phyloP scores from a whole-genome alignment of 1,284 basidiomycete genomes.

The Vanrija sp. region DNA sequence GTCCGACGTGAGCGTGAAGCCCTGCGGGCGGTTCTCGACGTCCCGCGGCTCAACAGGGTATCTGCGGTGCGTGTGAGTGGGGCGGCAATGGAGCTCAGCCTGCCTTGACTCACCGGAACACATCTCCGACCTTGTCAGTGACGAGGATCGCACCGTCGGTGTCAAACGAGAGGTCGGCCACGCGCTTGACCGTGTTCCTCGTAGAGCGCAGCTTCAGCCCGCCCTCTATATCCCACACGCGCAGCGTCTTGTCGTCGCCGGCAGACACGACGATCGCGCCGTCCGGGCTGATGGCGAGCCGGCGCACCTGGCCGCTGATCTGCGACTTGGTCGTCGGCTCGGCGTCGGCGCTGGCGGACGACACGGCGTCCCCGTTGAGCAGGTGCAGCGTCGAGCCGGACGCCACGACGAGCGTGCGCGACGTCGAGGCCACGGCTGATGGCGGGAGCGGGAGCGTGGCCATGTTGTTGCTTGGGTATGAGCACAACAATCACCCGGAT shows the following conservation, averaged over 20 bases:
- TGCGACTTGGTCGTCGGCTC: conserved; percentile 10
- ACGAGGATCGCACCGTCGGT: conserved; percentile 28
- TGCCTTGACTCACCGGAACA: conserved; percentile 18
- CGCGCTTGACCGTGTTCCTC: conserved; percentile 21
- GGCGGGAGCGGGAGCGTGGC: conserved; percentile 11
- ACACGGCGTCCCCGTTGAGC: conserved; percentile 1
- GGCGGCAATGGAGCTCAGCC: no score
- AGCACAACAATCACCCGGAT: no score
- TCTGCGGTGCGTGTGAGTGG: no score
- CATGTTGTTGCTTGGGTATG: not conserved
- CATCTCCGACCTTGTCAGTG: conserved; percentile 46
- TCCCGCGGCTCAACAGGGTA: conserved; percentile 57
- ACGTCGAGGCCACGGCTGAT: conserved; percentile 13
- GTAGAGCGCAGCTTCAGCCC: conserved; percentile 4
- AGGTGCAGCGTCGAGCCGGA: conserved; percentile 12
- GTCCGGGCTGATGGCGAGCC: conserved; percentile 56
- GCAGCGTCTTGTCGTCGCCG: conserved; percentile 74
- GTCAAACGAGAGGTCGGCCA: conserved; percentile 25
- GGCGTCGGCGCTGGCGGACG: conserved; percentile 13
- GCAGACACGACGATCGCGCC: conserved; percentile 60
- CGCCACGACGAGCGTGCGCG: conserved; percentile 5
- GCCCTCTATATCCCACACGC: conserved; percentile 60
- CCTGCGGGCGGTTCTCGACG: conserved; percentile 39
- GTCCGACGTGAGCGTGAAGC: conserved; percentile 63
- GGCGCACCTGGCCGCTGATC: conserved; percentile 54